Percentiles rank a stretch among this genome's conserved stretches.
phyloP scores from a whole-genome alignment of 1,284 basidiomycete species.

The Boletellus deceptivus region DNA sequence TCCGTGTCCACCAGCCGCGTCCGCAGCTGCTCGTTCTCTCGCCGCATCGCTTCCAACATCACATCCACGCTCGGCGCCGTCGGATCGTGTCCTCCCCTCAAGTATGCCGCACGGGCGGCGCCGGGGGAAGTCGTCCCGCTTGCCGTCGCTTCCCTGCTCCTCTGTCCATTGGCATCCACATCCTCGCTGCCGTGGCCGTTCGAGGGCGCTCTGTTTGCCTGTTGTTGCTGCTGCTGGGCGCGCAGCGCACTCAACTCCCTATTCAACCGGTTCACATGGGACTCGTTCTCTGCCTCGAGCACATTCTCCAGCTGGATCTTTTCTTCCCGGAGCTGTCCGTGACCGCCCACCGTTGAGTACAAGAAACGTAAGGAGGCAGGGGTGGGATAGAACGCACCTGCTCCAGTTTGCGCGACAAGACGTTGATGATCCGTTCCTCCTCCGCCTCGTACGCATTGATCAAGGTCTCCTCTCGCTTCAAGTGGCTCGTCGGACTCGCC shows the following conservation, averaged over 20 bases:
- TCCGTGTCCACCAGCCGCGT: constrained; percentile 66
- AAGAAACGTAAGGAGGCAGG: too few relatives aligned
- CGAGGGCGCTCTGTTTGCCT: background rate
- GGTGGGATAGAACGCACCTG: constrained; percentile 48
- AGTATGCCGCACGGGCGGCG: constrained; percentile 29
- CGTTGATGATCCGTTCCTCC: constrained; percentile 81
- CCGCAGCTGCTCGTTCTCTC: constrained; percentile 73
- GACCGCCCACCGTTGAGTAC: too few relatives aligned
- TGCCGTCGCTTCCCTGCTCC: constrained; percentile 1
- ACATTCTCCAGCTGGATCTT: constrained; percentile 79
- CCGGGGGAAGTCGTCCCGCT: constrained; percentile 38
- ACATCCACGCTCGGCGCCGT: constrained; percentile 55
- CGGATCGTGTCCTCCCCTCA: constrained; percentile 33
- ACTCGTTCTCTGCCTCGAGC: constrained; percentile 77
- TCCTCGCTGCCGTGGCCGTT: constrained; percentile 21
- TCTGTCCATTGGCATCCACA: background rate
- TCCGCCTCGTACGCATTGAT: constrained; percentile 86
- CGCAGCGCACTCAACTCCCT: constrained; percentile 67
- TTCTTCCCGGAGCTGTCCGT: constrained; percentile 57
- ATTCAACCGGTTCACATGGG: constrained; percentile 70
- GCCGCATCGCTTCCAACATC: constrained; percentile 68
- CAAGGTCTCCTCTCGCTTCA: constrained; percentile 62
- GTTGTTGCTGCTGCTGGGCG: constrained; percentile 43
- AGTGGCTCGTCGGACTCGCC: constrained; percentile 49
- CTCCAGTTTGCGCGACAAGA: constrained; percentile 74